Conservation (phyloP, 2,329 filamentous ascomycete genomes). For the Fusarium metavorans region DNA sequence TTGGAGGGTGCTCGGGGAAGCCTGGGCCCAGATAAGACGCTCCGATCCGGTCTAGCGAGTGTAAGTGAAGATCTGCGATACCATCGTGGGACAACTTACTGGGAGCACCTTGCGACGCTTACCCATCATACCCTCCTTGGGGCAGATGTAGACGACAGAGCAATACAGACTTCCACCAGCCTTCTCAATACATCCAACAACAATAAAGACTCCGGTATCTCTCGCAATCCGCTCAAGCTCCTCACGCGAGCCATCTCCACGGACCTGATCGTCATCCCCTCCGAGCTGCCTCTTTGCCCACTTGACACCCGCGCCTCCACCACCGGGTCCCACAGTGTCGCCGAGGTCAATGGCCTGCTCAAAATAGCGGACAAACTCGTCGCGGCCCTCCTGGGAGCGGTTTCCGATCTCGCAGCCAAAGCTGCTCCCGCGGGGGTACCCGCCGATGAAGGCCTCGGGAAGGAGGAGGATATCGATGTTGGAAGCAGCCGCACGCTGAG, state of each 20-base stretch:
- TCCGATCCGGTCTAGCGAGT: conserved; percentile 76
- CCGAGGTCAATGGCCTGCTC: conserved; percentile 84
- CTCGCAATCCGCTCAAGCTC: conserved; percentile 80
- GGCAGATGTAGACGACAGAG: conserved; percentile 84
- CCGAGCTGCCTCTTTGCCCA: conserved; percentile 75
- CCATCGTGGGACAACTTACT: conserved; percentile 58
- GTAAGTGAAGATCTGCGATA: neutral
- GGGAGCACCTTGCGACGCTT: conserved; percentile 96
- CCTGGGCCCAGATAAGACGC: conserved; percentile 89
- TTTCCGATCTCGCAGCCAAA: conserved; percentile 83
- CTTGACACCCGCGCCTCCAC: conserved; percentile 75
- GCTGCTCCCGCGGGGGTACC: conserved; percentile 84
- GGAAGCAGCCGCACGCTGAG: conserved; percentile 69
- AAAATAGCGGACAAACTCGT: conserved; percentile 87
- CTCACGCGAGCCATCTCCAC: conserved; percentile 77
- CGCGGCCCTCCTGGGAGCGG: conserved; percentile 76
- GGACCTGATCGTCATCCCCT: conserved; percentile 46
- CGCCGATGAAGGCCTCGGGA: conserved; percentile 91
- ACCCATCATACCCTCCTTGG: conserved; percentile 76
- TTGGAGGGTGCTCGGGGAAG: conserved; percentile 80
- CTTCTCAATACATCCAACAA: conserved; percentile 83
- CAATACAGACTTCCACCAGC: conserved; percentile 89
- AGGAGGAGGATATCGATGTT: conserved; percentile 81
- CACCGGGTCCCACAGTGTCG: conserved; percentile 71
- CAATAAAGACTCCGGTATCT: conserved; percentile 84